Evolutionary conservation across 306 rosid species (phyloP).

Genomic region (Ormosia semicastrata): DNA sequence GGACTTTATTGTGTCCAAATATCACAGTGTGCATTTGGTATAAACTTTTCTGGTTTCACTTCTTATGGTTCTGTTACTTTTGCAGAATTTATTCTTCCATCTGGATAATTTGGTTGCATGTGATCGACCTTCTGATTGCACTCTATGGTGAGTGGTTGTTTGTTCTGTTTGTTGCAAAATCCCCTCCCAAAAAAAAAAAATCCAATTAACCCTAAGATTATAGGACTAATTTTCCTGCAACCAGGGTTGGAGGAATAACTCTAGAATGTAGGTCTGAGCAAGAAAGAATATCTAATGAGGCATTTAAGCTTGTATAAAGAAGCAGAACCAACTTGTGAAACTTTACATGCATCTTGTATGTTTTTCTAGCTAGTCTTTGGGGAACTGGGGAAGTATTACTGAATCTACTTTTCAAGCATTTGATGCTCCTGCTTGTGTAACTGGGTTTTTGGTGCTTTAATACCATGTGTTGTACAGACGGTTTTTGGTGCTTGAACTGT

Average conservation of each 20-base stretch:
- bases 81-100: slow-evolving; percentile 79
- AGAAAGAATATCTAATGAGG: neutral
- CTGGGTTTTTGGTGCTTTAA: neutral
- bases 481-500: neutral
- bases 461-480: neutral
- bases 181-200: neutral
- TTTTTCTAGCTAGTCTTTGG: neutral
- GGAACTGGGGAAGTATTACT: neutral
- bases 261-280: neutral
- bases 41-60: slow-evolving; percentile 11
- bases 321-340: neutral
- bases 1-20: neutral
- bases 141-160: slow-evolving; percentile 66
- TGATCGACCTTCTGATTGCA: slow-evolving; percentile 69
- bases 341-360: neutral
- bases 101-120: slow-evolving; percentile 74
- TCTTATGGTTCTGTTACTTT: slow-evolving; percentile 26
- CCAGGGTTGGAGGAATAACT: neutral
- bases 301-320: neutral
- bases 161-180: slow-evolving; percentile 6
- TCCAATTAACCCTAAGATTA: neutral
- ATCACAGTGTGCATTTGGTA: neutral
- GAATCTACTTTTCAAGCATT: neutral
- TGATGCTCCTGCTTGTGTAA: neutral
- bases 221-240: neutral